Base-by-base conservation (phyloP, 768 basidiomycete species). In the Saitozyma podzolica region DNA sequence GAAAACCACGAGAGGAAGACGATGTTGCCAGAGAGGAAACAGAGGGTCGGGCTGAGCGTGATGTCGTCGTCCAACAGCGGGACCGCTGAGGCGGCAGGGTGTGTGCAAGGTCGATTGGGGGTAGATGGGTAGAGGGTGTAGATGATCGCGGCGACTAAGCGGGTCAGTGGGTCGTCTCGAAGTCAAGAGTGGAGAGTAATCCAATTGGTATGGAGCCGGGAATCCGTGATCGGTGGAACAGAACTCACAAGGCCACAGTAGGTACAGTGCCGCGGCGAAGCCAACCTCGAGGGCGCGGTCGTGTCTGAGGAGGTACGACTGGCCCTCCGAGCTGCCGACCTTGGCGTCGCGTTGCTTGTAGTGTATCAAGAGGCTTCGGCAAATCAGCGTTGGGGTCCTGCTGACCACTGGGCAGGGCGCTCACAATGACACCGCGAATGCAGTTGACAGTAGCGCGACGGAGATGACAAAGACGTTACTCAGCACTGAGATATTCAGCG, bases 171-270 rank as follows among this genome's bases (percentile, higher is more conserved):
- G 29, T 48, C 58, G 59, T 8, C 19, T 52, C 29, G 19, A 19
- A 9, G 41, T 8, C 6, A 3, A 37, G 20, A 55, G 11, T 58
- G 41, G n/a, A 53, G 6, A 40, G 9, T 17, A 8, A 61, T 17
- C 16, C 29, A 43, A 50, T n/a, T n/a, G n/a, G n/a, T n/a, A n/a
- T n/a, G n/a, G n/a, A n/a, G n/a, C n/a, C n/a, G n/a, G n/a, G n/a
- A n/a, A n/a, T n/a, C n/a, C n/a, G n/a, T n/a, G 41, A 37, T 16
- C 42, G 14, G 17, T 10, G 8, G 43, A 49, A 9, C 45, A 3
- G 13, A 8, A 69, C 70, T 62, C 54, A 75, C 73, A 40, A 39
- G 74, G 74, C 74, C 74, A 76, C 10, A 73, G 56, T 3, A 73
- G 9, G 63, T 71, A 73, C 6, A 76, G 57, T 0, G 56, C 37